These are phyloP conservation scores for Podaxis sp. DNA, from an alignment of 768 basidiomycete genomes.

Conservation along the genomic window DNA sequence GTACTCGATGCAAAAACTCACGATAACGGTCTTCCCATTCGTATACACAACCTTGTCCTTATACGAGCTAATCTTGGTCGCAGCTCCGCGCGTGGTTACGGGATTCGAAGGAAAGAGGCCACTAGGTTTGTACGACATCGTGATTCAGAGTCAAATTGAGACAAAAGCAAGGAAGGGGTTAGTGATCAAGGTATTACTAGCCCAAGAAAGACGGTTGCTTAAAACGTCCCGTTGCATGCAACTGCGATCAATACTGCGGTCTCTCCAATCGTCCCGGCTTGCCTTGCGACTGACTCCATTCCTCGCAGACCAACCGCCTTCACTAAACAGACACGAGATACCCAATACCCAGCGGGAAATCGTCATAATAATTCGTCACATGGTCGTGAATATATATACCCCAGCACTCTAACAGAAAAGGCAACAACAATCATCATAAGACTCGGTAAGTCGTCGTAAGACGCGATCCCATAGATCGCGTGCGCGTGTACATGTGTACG, in stretches of 20 bases:
- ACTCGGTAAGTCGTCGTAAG: neutral
- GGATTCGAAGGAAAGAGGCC: conserved; percentile 66
- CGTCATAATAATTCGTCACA: neutral
- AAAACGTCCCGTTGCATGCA: neutral
- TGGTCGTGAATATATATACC: neutral
- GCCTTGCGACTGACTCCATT: no score
- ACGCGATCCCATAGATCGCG: neutral
- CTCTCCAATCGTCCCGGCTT: no score
- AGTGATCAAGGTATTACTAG: neutral
- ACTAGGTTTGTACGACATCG: conserved; percentile 38
- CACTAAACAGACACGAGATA: neutral
- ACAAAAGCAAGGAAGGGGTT: neutral
- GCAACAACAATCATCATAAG: neutral
- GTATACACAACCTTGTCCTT: conserved; percentile 85
- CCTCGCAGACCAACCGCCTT: neutral
- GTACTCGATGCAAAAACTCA: conserved; percentile 34
- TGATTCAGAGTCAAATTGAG: neutral
- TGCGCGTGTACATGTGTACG: no score
- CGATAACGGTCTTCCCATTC: conserved; percentile 81
- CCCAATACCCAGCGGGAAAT: neutral
- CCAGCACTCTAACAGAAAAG: neutral
- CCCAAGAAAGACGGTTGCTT: neutral
- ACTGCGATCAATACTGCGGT: neutral
- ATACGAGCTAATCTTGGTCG: conserved; percentile 30
- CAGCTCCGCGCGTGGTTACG: conserved; percentile 25